A percentile compares a stretch with the other conserved stretches of the same genome.
These are phyloP conservation scores for Neurospora tetrasperma DNA, from an alignment of 495 filamentous ascomycete genomes.

Conservation along the genomic window DNA sequence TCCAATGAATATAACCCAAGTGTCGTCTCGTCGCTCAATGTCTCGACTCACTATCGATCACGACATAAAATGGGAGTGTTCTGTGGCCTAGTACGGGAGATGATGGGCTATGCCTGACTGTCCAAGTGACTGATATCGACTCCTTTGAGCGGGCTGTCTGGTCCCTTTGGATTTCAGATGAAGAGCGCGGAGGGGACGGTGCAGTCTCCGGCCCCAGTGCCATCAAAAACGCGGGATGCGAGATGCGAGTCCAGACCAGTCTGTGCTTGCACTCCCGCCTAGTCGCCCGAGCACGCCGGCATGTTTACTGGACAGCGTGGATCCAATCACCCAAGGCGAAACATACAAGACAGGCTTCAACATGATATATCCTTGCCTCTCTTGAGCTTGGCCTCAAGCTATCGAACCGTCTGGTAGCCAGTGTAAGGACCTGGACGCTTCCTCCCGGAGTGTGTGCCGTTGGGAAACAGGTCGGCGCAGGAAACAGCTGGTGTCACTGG, in stretches of 20 bases:
- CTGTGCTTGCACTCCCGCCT: not conserved
- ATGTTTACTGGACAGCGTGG: not conserved
- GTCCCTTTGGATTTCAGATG: not conserved
- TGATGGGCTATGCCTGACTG: not conserved
- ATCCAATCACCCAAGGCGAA: not conserved
- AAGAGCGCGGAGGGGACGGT: not conserved
- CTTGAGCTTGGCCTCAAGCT: not conserved
- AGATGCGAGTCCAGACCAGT: not conserved
- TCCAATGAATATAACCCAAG: not conserved
- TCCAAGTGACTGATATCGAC: not conserved
- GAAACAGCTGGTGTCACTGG: not conserved
- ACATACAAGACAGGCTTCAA: not conserved
- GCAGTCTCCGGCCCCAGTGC: too few species aligned
- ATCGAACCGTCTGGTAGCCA: not conserved
- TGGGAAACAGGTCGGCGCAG: not conserved
- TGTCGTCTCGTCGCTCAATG: not conserved
- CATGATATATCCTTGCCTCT: not conserved
- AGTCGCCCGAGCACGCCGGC: not conserved
- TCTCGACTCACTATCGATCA: not conserved
- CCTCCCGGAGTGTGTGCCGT: not conserved
- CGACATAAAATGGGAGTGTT: not conserved
- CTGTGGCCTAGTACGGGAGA: not conserved
- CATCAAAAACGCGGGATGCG: not conserved
- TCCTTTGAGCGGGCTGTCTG: not conserved
- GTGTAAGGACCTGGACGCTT: not conserved